Percentiles rank a stretch among this genome's conserved stretches.
These are phyloP conservation scores for Pseudonectria buxi DNA, from an alignment of 2,329 filamentous ascomycete species.

Conservation along the genomic window DNA sequence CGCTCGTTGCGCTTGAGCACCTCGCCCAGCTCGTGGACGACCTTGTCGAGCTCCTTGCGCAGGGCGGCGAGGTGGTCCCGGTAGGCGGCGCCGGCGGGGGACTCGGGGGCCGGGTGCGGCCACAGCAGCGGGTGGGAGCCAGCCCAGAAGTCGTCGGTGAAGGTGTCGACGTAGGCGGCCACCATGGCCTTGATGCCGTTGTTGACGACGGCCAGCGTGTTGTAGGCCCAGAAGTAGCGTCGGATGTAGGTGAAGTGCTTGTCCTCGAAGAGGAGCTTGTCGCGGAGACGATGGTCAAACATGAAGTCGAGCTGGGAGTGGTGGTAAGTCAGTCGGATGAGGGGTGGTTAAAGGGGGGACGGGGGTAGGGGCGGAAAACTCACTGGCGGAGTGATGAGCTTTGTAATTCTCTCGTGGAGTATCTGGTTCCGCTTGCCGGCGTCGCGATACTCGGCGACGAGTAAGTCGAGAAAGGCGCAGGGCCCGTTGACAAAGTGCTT, in stretches of 20 bases:
- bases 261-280: conserved; percentile 55
- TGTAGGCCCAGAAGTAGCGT: conserved; percentile 57
- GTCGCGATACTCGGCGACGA: conserved; percentile 54
- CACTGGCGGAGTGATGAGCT: conserved; percentile 52
- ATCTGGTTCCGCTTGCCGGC: conserved; percentile 51
- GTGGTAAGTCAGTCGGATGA: conserved; percentile 8
- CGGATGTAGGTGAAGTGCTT: conserved; percentile 53
- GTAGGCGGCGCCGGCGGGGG: conserved; percentile 40
- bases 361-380: conserved; percentile 6
- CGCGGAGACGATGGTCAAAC: conserved; percentile 48
- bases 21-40: conserved; percentile 41
- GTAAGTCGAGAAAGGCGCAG: conserved; percentile 52
- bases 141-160: conserved; percentile 52
- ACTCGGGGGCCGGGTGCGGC: conserved; percentile 43
- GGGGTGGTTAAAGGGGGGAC: background rate
- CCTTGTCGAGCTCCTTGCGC: conserved; percentile 42
- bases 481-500: conserved; percentile 54
- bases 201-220: conserved; percentile 54
- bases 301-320: conserved; percentile 44
- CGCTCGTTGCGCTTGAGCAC: conserved; percentile 46
- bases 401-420: conserved; percentile 50
- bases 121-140: conserved; percentile 48
- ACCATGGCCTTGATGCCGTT: conserved; percentile 53
- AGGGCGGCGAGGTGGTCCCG: conserved; percentile 40
- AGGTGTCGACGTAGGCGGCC: conserved; percentile 49